Base-by-base conservation (phyloP, 768 basidiomycete genomes). In the Lyophyllum shimeji region DNA sequence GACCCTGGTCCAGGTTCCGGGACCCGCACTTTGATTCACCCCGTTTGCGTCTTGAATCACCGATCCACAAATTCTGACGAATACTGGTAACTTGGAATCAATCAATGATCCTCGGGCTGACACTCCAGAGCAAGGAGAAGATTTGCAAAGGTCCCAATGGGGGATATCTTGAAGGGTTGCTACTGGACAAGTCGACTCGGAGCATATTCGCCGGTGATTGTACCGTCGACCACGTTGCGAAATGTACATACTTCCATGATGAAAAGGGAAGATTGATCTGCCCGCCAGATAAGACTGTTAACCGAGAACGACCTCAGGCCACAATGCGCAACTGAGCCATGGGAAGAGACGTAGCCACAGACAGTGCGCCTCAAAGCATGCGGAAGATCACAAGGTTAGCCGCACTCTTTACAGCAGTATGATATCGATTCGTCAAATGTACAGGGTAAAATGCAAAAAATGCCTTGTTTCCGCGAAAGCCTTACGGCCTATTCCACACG, bases 401-500 rank as follows among this genome's bases (percentile, higher is more conserved):
- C n/a, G n/a, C n/a, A n/a, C n/a, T n/a, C n/a, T n/a, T n/a, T n/a
- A n/a, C n/a, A n/a, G n/a, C 7, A 37, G 15, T 44, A 21, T 21
- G 23, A 44, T 23, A 4, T 23, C n/a, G 9, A 23, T 11, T 44
- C 23, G 23, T 23, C 43, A 21, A 23, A 21, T n/a, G n/a, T n/a
- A n/a, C n/a, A 12, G 23, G 20, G 43, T 21, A 17, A 17, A 23
- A 23, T 44, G 20, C 34, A 13, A 37, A 13, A n/a, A 37, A 37
- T 13, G 15, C 7, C 7, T 12, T 3, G 9, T 4, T 12, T 46
- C 11, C 24, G 11, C 11, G 20, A 2, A 20, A 20, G 15, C 29
- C 12, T 15, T 39, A 34, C 13, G 11, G 12, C 6, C 29, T 46
- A 60, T 11, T 69, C 70, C 15, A 71, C 64, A 18, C 71, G 61